Conservation (phyloP, 108 stramenopile species). For the Cyclotella kingstonii region DNA sequence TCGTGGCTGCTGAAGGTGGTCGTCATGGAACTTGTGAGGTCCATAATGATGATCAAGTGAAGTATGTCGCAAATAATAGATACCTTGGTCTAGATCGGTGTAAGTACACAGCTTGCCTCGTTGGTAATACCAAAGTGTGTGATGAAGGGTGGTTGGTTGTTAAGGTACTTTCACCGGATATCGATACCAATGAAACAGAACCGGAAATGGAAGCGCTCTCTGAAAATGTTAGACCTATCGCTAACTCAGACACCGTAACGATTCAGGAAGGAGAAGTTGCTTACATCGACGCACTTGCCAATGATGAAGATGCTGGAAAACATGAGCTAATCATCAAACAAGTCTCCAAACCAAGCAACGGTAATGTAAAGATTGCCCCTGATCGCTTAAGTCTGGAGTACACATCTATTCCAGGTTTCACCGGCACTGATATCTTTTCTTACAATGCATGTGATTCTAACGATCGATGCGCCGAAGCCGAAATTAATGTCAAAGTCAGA, state of each 20-base stretch:
- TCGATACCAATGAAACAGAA: not conserved
- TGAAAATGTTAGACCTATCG: too few relatives aligned
- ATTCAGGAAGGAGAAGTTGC: not conserved
- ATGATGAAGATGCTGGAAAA: not conserved
- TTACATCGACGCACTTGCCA: not conserved
- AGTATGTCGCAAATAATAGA: constrained; percentile 12
- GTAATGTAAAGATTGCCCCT: not conserved
- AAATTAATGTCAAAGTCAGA: constrained; percentile 3
- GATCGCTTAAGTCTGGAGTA: constrained; percentile 1
- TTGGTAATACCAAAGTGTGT: constrained; percentile 10
- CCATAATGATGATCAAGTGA: constrained; percentile 5
- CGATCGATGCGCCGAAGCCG: not conserved
- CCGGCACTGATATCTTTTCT: not conserved
- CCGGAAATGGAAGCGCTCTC: not conserved
- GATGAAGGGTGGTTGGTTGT: constrained; percentile 16
- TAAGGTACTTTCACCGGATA: not conserved
- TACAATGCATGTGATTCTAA: constrained; percentile 1
- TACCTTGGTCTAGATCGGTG: constrained; percentile 14
- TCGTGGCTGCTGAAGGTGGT: not conserved
- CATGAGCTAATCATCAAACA: not conserved
- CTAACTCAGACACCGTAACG: not conserved
- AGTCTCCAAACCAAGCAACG: not conserved
- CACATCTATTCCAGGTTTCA: not conserved
- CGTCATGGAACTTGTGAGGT: constrained; percentile 9
- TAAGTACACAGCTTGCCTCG: constrained; percentile 20